Conservation (phyloP, 805 yeast species). For the Spathaspora arborariae region DNA sequence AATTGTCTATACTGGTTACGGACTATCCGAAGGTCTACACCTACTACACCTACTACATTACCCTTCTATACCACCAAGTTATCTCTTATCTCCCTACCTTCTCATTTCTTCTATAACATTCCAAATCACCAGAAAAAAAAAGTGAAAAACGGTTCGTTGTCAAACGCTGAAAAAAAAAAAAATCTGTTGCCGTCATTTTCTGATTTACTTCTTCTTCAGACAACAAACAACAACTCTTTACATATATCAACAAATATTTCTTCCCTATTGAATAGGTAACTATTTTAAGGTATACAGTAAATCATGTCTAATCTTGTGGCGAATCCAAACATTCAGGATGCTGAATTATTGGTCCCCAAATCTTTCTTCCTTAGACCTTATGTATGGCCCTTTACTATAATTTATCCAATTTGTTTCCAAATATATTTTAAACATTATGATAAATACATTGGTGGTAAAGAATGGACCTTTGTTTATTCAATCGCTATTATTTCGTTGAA, state of each 20-base stretch:
- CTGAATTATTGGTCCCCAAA: slow-evolving; percentile 73
- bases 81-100: neutral
- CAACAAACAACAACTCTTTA: too few species aligned
- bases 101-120: neutral
- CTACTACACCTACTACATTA: too few species aligned
- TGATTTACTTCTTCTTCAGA: neutral
- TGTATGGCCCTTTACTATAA: slow-evolving; percentile 73
- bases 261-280: neutral
- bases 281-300: neutral
- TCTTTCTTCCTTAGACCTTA: slow-evolving; percentile 63
- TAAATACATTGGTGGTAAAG: slow-evolving; percentile 76
- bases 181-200: neutral
- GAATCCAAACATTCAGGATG: slow-evolving; percentile 66
- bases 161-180: neutral
- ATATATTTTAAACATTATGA: slow-evolving; percentile 71
- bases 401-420: slow-evolving; percentile 72
- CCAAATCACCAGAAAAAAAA: neutral
- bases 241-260: too few species aligned
- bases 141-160: neutral
- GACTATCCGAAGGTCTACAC: too few species aligned
- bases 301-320: slow-evolving; percentile 49
- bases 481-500: slow-evolving; percentile 73
- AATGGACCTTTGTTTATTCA: slow-evolving; percentile 92
- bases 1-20: too few species aligned
- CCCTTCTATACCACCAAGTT: too few species aligned